Conservation (phyloP, 352 stramenopile species). For the Pythium rhizo-oryzae region DNA sequence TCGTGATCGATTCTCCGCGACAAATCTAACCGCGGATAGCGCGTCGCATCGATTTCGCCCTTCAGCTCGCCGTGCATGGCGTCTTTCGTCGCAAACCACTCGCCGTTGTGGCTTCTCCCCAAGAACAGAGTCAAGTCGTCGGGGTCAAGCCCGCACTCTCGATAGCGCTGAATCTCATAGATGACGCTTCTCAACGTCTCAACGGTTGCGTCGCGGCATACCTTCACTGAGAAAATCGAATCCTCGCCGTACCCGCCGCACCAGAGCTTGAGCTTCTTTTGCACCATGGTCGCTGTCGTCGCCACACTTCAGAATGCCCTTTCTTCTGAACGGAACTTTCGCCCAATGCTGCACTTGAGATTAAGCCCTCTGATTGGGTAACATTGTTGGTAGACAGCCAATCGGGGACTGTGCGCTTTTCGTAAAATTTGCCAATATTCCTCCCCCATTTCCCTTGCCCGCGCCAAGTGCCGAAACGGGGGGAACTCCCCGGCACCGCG, state of each 20-base stretch:
- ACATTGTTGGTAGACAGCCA: no score
- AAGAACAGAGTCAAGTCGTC: no score
- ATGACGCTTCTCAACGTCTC: background rate
- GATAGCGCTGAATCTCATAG: background rate
- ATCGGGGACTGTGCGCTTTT: no score
- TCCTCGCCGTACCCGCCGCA: background rate
- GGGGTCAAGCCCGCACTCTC: background rate
- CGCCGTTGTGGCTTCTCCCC: background rate
- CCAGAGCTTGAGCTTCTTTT: background rate
- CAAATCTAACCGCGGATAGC: background rate
- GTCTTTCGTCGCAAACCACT: background rate
- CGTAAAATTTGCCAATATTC: no score
- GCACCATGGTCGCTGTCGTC: no score
- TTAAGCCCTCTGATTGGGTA: no score
- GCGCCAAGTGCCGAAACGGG: background rate
- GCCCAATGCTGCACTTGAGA: no score
- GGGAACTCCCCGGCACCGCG: background rate
- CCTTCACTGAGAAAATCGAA: background rate
- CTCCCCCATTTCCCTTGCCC: no score
- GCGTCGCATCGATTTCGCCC: background rate
- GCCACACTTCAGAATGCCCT: no score
- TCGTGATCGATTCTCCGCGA: background rate
- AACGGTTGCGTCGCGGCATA: background rate
- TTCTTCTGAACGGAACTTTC: no score
- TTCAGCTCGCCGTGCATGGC: background rate